Evolutionary conservation across 2,329 filamentous ascomycete species (phyloP).

Genomic region (Cyclaneusma minus): DNA sequence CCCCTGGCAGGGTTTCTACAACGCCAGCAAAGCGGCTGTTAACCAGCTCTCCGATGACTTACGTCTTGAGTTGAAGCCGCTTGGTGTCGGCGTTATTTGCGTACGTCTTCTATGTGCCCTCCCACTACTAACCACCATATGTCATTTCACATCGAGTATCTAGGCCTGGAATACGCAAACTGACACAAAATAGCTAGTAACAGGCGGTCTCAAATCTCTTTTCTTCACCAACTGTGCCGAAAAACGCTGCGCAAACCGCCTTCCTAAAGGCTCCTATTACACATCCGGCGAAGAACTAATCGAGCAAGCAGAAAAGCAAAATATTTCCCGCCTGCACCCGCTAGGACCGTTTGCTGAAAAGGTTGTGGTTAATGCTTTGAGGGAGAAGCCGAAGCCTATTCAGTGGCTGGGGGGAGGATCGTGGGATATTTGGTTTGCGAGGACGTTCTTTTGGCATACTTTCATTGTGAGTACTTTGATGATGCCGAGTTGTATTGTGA

Average conservation of each 20-base stretch:
- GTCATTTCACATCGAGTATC: neutral
- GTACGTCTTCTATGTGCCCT: conserved; percentile 1
- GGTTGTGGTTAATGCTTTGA: conserved; percentile 11
- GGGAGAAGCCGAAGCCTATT: conserved; percentile 8
- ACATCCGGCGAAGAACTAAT: conserved; percentile 8
- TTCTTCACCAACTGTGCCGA: conserved; percentile 12
- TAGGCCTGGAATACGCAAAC: neutral
- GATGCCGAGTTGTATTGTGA: neutral
- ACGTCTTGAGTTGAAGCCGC: conserved; percentile 15
- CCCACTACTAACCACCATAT: neutral
- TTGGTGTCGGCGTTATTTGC: conserved; percentile 13
- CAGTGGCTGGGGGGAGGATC: conserved; percentile 9
- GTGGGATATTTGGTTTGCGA: conserved; percentile 7
- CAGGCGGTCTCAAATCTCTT: conserved; percentile 9
- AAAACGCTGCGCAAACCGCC: too few relatives aligned
- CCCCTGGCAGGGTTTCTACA: conserved; percentile 11
- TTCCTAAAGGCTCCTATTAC: conserved; percentile 10
- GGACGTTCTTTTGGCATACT: conserved; percentile 8
- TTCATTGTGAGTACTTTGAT: conserved; percentile 7
- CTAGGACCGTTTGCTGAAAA: conserved; percentile 7
- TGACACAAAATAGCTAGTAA: conserved; percentile 3
- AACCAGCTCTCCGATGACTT: conserved; percentile 10
- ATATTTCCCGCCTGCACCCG: conserved; percentile 1
- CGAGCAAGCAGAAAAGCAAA: conserved; percentile 5
- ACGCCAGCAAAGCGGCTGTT: conserved; percentile 12